Evolutionary conservation across 2,329 filamentous ascomycete species (phyloP).

Genomic region (Apiospora phragmitis): DNA sequence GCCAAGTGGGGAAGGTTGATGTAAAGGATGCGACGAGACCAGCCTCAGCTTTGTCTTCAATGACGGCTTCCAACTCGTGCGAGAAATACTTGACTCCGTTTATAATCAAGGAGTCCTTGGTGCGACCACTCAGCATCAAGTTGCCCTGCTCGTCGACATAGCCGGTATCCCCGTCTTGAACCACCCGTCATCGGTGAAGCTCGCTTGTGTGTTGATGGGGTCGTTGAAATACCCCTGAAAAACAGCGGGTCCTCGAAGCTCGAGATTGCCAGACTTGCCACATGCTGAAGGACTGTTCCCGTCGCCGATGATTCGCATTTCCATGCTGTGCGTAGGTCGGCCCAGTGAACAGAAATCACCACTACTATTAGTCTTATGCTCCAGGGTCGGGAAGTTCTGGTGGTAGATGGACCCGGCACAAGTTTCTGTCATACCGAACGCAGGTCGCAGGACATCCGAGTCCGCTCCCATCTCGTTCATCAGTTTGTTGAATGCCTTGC

Average conservation of each 20-base stretch:
- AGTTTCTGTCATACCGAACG: slow-evolving; percentile 16
- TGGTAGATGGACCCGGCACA: slow-evolving; percentile 16
- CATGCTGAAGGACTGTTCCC: not conserved
- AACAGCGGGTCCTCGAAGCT: not conserved
- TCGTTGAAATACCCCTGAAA: slow-evolving; percentile 5
- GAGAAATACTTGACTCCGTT: slow-evolving; percentile 11
- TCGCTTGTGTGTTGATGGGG: not conserved
- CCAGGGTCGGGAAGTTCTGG: slow-evolving; percentile 4
- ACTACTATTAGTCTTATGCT: not conserved
- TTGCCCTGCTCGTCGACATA: not conserved
- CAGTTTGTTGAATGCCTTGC: slow-evolving; percentile 11
- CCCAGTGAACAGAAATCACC: slow-evolving; percentile 13
- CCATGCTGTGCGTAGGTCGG: not conserved
- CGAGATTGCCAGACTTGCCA: not conserved
- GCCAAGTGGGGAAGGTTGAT: not conserved
- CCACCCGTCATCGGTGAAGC: not conserved
- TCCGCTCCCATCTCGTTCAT: not conserved
- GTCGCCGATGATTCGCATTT: not conserved
- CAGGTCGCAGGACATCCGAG: slow-evolving; percentile 9
- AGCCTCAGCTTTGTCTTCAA: not conserved
- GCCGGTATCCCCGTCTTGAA: slow-evolving; percentile 9
- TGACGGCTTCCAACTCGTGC: slow-evolving; percentile 1
- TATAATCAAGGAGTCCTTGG: slow-evolving; percentile 10
- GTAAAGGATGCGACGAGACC: not conserved
- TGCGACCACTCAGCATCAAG: not conserved